These are phyloP conservation scores for Colletotrichum sp. DNA, from an alignment of 2,329 filamentous ascomycete genomes.

Conservation along the genomic window DNA sequence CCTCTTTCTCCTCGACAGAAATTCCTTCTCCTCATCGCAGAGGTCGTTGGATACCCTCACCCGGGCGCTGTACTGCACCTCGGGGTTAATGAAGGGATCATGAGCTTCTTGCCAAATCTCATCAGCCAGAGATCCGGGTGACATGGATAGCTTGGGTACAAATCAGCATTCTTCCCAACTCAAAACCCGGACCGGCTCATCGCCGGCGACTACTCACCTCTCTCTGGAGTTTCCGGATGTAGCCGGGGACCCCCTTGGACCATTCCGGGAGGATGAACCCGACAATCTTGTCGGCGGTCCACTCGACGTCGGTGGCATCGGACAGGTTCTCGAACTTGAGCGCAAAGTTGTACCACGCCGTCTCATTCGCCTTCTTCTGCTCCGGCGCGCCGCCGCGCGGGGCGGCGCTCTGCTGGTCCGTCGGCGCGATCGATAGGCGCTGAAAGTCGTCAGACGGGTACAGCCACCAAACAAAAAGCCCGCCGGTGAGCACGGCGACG, in stretches of 20 bases:
- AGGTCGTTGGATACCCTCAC: constrained; percentile 84
- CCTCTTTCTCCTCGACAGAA: constrained; percentile 70
- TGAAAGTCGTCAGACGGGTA: constrained; percentile 50
- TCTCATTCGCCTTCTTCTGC: constrained; percentile 27
- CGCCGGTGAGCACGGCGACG: constrained; percentile 36
- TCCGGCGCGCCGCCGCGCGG: neutral
- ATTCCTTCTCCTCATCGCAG: constrained; percentile 83
- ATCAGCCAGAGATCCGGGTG: constrained; percentile 85
- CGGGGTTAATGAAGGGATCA: constrained; percentile 82
- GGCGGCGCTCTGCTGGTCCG: constrained; percentile 15
- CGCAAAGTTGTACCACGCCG: constrained; percentile 55
- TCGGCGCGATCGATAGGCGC: constrained; percentile 30
- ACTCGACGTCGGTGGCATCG: constrained; percentile 58
- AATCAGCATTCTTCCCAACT: neutral
- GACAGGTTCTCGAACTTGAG: constrained; percentile 59
- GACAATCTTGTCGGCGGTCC: constrained; percentile 66
- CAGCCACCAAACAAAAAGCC: constrained; percentile 47
- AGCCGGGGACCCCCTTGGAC: constrained; percentile 77
- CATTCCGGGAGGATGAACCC: constrained; percentile 82
- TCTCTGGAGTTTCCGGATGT: constrained; percentile 81
- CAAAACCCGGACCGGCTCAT: neutral
- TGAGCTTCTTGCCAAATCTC: constrained; percentile 94
- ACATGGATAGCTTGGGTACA: constrained; percentile 67
- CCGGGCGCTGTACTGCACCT: constrained; percentile 80
- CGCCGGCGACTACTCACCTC: constrained; percentile 50